Evolutionary conservation across 2,329 filamentous ascomycete species (phyloP).

Genomic region (Passalora sequoiae): DNA sequence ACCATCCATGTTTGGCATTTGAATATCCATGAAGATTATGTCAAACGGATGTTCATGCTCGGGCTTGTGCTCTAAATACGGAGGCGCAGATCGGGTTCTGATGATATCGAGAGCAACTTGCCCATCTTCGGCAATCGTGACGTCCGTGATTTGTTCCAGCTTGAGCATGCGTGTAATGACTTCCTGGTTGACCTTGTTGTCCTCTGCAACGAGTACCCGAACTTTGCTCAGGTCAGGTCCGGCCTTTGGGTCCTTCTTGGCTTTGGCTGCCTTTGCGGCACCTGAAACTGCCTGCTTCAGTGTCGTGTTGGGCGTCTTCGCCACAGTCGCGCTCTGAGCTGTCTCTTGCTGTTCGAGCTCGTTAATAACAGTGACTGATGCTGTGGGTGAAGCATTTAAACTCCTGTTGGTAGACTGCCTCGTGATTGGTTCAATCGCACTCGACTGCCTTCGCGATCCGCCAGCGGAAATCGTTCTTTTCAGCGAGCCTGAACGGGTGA

Average conservation of each 20-base stretch:
- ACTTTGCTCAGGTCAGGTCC: conserved; percentile 52
- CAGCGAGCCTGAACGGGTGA: not conserved
- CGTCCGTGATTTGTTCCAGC: conserved; percentile 73
- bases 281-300: conserved; percentile 35
- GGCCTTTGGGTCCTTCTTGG: conserved; percentile 53
- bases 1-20: conserved; percentile 91
- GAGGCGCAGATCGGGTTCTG: conserved; percentile 41
- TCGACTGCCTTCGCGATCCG: conserved; percentile 7
- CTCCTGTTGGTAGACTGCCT: conserved; percentile 2
- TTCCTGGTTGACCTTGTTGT: conserved; percentile 61
- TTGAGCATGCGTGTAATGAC: conserved; percentile 62
- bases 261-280: conserved; percentile 48
- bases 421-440: conserved; percentile 1
- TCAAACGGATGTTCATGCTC: conserved; percentile 62
- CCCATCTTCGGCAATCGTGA: conserved; percentile 63
- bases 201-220: conserved; percentile 80
- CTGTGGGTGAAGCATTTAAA: not conserved
- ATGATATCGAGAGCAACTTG: conserved; percentile 82
- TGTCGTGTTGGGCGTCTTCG: conserved; percentile 9
- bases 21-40: conserved; percentile 89
- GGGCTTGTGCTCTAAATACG: conserved; percentile 1
- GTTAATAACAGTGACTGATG: not conserved
- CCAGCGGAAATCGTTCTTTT: conserved; percentile 2
- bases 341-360: not conserved
- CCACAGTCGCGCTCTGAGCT: not conserved